Evolutionary conservation across 495 filamentous ascomycete species (phyloP), one percentile per base, ranked within the genome.

Genomic region (Hypoxylon perforatum): DNA sequence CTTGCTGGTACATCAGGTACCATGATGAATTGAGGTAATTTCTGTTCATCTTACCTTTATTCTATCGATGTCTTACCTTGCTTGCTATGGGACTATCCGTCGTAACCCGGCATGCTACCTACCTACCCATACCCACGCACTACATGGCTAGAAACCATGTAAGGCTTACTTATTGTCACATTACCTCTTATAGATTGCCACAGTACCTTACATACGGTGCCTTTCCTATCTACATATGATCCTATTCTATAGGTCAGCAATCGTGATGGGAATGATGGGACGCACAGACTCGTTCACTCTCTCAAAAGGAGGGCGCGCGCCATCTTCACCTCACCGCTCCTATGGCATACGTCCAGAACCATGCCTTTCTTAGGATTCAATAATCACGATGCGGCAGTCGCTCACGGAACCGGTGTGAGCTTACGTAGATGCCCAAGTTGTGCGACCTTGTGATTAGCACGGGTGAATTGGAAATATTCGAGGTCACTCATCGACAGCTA

Each of bases 381-480:
- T 33, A 46, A 64, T 53, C 51, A 55, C 42, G 17, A 45, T 57
- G 66, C 52, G 52, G 60, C 60, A 53, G 57, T 25, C 17, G 12
- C 42, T 58, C 9, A 41, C 52, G 15, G 42, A 61, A 65, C 67
- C 67, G 62, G 62, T 70, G 53, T 66, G 42, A 56, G 35, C 57
- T 67, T 38, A 56, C 51, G 30, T 46, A 62, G 62, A 59, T 59
- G 57, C 53, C 53, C 63, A 63, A 66, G 42, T 39, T 33, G 58
- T 41, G 52, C 67, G 58, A 61, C 49, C 30, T 33, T 33, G 8
- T 33, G 30, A 33, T 33, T 33, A 33, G 30, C 11, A 33, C 30
- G 30, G 30, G 1, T 33, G 30, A 33, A 33, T 33, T 33, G 30
- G 30, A 33, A 9, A 33, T 33, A 33, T 28, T 28, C 8, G 25